phyloP scores from a whole-genome alignment of 306 rosid genomes.

The Astragalus membranaceus region DNA sequence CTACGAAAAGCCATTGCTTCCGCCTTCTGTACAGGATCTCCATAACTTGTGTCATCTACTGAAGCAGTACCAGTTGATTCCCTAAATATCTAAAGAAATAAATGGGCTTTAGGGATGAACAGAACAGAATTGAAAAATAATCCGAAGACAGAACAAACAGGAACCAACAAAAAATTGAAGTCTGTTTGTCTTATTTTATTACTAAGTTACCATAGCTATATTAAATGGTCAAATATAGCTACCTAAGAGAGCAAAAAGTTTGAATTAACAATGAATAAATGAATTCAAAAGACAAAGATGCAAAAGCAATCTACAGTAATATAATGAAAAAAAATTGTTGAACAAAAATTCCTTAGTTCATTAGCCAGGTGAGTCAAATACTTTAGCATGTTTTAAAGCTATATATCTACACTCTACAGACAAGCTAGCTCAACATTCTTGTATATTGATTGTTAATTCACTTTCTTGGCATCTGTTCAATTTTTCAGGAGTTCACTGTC shows the following conservation, averaged over 20 bases:
- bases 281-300: not conserved
- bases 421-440: not conserved
- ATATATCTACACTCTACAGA: not conserved
- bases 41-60: constrained; percentile 55
- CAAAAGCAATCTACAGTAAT: not conserved
- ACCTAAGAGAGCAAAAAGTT: not conserved
- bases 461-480: not conserved
- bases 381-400: not conserved
- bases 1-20: constrained; percentile 95
- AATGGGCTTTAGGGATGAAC: not conserved
- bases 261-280: not conserved
- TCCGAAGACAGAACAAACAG: not conserved
- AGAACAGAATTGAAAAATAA: not conserved
- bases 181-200: not conserved
- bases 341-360: not conserved
- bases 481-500: not conserved
- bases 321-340: not conserved
- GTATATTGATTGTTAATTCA: not conserved
- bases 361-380: not conserved
- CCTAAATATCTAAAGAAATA: constrained; percentile 52
- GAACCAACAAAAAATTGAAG: no score
- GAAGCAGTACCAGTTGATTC: constrained; percentile 83
- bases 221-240: no score
- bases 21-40: constrained; percentile 90
- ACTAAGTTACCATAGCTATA: not conserved